Percentiles rank a stretch among this genome's conserved stretches.
Evolutionary conservation across 2,329 filamentous ascomycete genomes (phyloP).

Genomic region (Colletotrichum falcatum): DNA sequence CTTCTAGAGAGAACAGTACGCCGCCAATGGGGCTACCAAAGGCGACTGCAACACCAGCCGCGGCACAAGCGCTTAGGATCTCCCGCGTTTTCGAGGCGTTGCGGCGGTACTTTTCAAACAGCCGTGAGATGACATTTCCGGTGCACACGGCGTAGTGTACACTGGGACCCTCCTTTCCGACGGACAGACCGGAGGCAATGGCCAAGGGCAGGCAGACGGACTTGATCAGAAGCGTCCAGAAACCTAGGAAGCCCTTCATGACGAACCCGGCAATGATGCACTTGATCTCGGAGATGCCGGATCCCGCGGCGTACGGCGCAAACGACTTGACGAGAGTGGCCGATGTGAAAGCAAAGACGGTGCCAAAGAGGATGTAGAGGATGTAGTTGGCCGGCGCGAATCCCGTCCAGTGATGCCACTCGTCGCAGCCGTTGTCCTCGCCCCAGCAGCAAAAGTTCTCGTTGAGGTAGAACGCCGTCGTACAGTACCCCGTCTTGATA

Average conservation of each 20-base stretch:
- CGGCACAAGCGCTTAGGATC: slow-evolving; percentile 93
- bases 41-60: slow-evolving; percentile 93
- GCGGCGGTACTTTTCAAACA: slow-evolving; percentile 91
- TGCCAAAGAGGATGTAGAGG: slow-evolving; percentile 88
- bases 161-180: slow-evolving; percentile 97
- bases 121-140: slow-evolving; percentile 92
- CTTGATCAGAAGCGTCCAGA: slow-evolving; percentile 94
- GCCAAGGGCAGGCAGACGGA: slow-evolving; percentile 90
- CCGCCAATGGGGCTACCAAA: slow-evolving; percentile 98
- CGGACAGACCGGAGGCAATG: slow-evolving; percentile 92
- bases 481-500: slow-evolving; percentile 95
- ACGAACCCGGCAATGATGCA: slow-evolving; percentile 99
- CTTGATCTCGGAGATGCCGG: slow-evolving; percentile 98
- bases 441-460: slow-evolving; percentile 99
- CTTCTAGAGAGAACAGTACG: slow-evolving; percentile 95
- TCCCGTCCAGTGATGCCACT: slow-evolving; percentile 91
- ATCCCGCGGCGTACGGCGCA: slow-evolving; percentile 95
- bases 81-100: slow-evolving; percentile 96
- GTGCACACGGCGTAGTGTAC: slow-evolving; percentile 99
- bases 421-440: slow-evolving; percentile 85
- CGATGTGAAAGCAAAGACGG: slow-evolving; percentile 83
- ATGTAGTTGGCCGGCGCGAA: slow-evolving; percentile 85
- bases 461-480: slow-evolving; percentile 95
- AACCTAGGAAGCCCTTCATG: slow-evolving; percentile 97
- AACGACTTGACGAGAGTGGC: slow-evolving; percentile 90